Conservation (phyloP, 2,329 filamentous ascomycete genomes). For the Hymenoscyphus fructigenus region DNA sequence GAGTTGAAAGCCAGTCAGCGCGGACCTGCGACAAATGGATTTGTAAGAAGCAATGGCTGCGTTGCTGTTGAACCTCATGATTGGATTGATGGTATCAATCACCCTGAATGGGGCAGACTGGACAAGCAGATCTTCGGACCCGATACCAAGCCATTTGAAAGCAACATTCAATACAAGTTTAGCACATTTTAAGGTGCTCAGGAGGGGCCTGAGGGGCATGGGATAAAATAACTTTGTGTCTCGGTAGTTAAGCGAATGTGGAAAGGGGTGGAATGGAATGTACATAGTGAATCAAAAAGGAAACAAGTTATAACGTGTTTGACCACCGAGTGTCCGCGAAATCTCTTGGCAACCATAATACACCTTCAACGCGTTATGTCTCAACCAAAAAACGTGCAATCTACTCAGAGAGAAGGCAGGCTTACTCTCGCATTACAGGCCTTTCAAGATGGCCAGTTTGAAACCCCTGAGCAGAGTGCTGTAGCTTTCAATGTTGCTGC, state of each 20-base stretch:
- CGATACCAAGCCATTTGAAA: constrained; percentile 18
- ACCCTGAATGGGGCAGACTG: constrained; percentile 77
- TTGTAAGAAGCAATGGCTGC: constrained; percentile 71
- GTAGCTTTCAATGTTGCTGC: too few species aligned
- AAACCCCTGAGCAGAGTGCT: too few species aligned
- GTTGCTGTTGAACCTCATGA: constrained; percentile 88
- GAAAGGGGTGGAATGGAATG: background rate
- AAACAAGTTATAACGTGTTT: background rate
- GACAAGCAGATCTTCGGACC: constrained; percentile 58
- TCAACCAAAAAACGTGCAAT: too few species aligned
- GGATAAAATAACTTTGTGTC: background rate
- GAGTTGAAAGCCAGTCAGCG: constrained; percentile 61
- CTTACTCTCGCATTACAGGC: too few species aligned
- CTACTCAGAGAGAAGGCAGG: too few species aligned
- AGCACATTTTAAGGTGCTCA: constrained; percentile 9
- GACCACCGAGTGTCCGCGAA: background rate
- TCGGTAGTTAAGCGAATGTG: background rate
- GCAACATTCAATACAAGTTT: constrained; percentile 22
- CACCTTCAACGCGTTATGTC: too few species aligned
- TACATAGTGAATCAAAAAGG: background rate
- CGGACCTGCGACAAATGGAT: constrained; percentile 41
- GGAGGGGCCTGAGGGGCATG: background rate
- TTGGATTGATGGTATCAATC: constrained; percentile 90
- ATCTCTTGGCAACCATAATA: too few species aligned
- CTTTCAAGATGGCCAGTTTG: too few species aligned